These are phyloP conservation scores for Arachis hypogaea DNA, from an alignment of 306 rosid species.

Conservation along the genomic window DNA sequence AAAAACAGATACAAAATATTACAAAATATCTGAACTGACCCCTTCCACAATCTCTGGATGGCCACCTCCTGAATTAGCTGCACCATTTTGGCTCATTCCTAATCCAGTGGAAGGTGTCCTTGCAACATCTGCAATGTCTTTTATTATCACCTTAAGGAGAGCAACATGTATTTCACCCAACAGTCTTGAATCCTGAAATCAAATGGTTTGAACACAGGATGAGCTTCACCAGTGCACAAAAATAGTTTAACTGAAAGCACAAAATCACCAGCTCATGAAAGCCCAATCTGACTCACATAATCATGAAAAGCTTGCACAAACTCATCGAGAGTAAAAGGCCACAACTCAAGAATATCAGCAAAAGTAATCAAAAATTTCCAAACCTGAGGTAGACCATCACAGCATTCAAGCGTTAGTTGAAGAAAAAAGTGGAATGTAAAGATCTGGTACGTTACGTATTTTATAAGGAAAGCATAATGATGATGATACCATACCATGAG, in stretches of 20 bases:
- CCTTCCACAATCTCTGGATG: slow-evolving; percentile 98
- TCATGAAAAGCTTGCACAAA: slow-evolving; percentile 97
- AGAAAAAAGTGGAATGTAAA: background rate
- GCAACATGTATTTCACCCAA: slow-evolving; percentile 92
- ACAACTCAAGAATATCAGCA: slow-evolving; percentile 88
- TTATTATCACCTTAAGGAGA: slow-evolving; percentile 81
- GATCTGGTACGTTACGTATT: background rate
- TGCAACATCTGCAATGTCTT: slow-evolving; percentile 97
- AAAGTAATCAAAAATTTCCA: slow-evolving; percentile 95
- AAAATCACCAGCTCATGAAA: slow-evolving; percentile 37
- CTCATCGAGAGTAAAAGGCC: slow-evolving; percentile 97
- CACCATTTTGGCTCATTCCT: slow-evolving; percentile 79
- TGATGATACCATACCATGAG: slow-evolving; percentile 72
- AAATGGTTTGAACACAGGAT: slow-evolving; percentile 37
- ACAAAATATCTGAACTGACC: slow-evolving; percentile 49
- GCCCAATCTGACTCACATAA: slow-evolving; percentile 61
- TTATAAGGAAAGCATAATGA: slow-evolving; percentile 26
- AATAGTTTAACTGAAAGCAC: slow-evolving; percentile 11
- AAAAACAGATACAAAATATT: slow-evolving; percentile 14
- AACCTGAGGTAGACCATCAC: slow-evolving; percentile 61
- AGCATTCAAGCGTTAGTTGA: slow-evolving; percentile 33
- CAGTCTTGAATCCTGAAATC: slow-evolving; percentile 91
- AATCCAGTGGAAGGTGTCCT: slow-evolving; percentile 86
- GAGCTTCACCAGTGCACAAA: slow-evolving; percentile 19
- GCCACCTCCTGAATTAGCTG: slow-evolving; percentile 92